Base-by-base conservation (phyloP, 2,329 filamentous ascomycete species). In the Hypoxylon sp. region DNA sequence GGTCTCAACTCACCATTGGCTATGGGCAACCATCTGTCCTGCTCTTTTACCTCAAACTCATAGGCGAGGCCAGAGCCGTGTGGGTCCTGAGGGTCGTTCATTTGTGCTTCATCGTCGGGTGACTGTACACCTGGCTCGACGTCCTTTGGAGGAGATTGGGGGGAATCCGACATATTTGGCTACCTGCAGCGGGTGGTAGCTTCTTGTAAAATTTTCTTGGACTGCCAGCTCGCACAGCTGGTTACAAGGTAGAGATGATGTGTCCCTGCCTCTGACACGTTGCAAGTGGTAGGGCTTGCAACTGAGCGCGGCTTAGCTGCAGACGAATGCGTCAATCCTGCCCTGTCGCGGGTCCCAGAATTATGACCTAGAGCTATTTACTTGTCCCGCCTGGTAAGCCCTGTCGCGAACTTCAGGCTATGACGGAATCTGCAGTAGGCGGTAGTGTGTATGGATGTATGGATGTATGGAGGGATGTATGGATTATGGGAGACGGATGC, bases 31-130 rank as follows among this genome's bases (percentile, higher is more conserved):
- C 96, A 99, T 87, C 96, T 88, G 84, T 99, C 96, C 84, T 99
- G 96, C 84, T 99, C 96, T 88, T 98, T 98, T 83, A 98, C 95
- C 85, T 98, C 95, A 81, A 98, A 97, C 85, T 98, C 95, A 80
- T 94, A 94, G 83, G 86, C 90, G 83, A 92, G 87, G 81, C 88
- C 91, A 82, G 87, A 87, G 81, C 87, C 86, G 85, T 94, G 91
- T 90, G 89, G 88, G 85, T 93, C 91, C 83, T 91, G 88, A 84
- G 87, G 85, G 82, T 94, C 92, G 85, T 97, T 94, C 93, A 97
- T 97, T 89, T 92, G 91, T 87, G 91, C 91, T 87, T 96, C 93
- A 86, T 97, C 93, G 85, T 96, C 94, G 87, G 91, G 91, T 86
- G 94, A 97, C 87, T 94, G 93, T 89, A 89, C 92, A 89, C 89